Percentiles rank a stretch among this genome's conserved stretches.
These are phyloP conservation scores for Heliamphora pulchella DNA, from an alignment of 179 eudicot genomes.

Conservation along the genomic window DNA sequence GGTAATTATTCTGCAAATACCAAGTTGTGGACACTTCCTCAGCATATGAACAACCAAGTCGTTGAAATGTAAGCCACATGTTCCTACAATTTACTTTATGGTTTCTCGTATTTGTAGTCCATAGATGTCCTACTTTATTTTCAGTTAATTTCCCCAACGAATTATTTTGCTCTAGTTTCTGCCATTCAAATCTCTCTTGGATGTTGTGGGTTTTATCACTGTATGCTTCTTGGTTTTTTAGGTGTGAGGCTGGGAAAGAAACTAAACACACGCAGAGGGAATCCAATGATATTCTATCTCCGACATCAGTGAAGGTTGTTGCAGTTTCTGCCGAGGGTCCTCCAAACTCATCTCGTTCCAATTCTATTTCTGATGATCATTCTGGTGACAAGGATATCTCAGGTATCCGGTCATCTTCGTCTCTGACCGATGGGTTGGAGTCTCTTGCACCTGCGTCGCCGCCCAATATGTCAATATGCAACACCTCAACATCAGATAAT, in stretches of 20 bases:
- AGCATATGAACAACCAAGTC: slow-evolving; percentile 23
- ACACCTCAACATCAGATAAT: slow-evolving; percentile 27
- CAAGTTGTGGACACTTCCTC: slow-evolving; percentile 20
- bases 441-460: slow-evolving; percentile 33
- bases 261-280: slow-evolving; percentile 19
- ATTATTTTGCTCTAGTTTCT: background rate
- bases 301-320: slow-evolving; percentile 24
- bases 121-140: background rate
- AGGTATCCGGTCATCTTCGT: slow-evolving; percentile 26
- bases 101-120: background rate
- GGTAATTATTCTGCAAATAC: slow-evolving; percentile 20
- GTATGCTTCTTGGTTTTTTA: slow-evolving; percentile 18
- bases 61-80: slow-evolving; percentile 36
- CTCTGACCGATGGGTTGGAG: slow-evolving; percentile 32
- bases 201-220: background rate
- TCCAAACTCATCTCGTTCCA: slow-evolving; percentile 27
- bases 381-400: slow-evolving; percentile 34
- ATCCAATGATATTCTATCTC: slow-evolving; percentile 22
- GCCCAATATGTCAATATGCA: slow-evolving; percentile 25
- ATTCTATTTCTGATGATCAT: slow-evolving; percentile 37
- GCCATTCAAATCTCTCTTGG: background rate
- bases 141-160: background rate
- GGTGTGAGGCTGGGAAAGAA: slow-evolving; percentile 40
- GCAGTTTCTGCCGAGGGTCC: slow-evolving; percentile 23
- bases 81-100: background rate